phyloP scores from a whole-genome alignment of 495 filamentous ascomycete species.

The Letharia columbiana region DNA sequence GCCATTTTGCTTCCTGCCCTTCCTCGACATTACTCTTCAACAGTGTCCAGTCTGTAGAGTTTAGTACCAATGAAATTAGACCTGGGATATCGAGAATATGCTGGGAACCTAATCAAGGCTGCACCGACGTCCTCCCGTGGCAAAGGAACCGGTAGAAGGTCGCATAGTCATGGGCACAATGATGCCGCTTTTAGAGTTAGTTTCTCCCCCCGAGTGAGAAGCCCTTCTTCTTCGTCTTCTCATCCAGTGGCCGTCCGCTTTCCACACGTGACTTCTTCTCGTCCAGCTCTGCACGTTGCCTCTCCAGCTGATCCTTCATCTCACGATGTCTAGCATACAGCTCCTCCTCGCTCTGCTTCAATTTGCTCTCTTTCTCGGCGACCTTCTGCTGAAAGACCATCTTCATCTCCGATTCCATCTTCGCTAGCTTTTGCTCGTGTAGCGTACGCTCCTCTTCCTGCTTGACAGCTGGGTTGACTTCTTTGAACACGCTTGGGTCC shows the following conservation, averaged over 20 bases:
- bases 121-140: not conserved
- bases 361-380: slow-evolving; percentile 96
- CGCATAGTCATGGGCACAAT: not conserved
- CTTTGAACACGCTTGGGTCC: slow-evolving; percentile 98
- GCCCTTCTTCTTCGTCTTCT: slow-evolving; percentile 89
- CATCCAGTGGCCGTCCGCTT: slow-evolving; percentile 88
- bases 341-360: slow-evolving; percentile 98
- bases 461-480: slow-evolving; percentile 99
- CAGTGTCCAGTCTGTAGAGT: slow-evolving; percentile 22
- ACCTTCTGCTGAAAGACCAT: slow-evolving; percentile 99
- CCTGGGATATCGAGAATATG: slow-evolving; percentile 17
- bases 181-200: not conserved
- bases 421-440: slow-evolving; percentile 98
- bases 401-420: slow-evolving; percentile 99
- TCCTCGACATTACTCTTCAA: slow-evolving; percentile 18
- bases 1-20: slow-evolving; percentile 10
- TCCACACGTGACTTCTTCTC: slow-evolving; percentile 95
- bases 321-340: slow-evolving; percentile 93
- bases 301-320: slow-evolving; percentile 99
- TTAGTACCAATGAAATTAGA: slow-evolving; percentile 18
- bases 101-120: slow-evolving; percentile 5
- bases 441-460: slow-evolving; percentile 96
- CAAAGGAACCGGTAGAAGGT: not conserved
- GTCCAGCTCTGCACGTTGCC: slow-evolving; percentile 86
- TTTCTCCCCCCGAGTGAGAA: slow-evolving; percentile 73